Evolutionary conservation across 768 basidiomycete species (phyloP), one percentile per base, ranked within the genome.

Genomic region (Gautieria morchelliformis): DNA sequence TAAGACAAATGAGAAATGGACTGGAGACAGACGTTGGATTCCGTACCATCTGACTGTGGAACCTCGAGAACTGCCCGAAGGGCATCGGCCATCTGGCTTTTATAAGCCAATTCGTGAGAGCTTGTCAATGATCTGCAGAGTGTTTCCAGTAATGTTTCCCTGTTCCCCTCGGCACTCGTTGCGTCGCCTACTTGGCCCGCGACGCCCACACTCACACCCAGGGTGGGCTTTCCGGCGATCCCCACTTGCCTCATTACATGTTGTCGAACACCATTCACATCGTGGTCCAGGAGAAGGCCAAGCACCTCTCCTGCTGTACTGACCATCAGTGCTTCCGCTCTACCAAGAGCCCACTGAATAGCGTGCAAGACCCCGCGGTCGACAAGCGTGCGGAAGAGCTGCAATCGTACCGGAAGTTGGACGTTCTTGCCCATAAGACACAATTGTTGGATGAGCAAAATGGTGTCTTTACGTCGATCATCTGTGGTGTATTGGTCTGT

Each of bases 371-470:
- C 78, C 1, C 93, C 95, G 6, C 87, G 81, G 60, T 96, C 93
- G 52, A 94, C 83, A 22, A 98, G 79, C 8, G 83, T 78, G 49
- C 92, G 85, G 72, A 95, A 98, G 10, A 98, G 80, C 2, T 81
- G 74, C 68, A 94, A 77, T 39, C 96, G 87, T 15, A 87, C 80
- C 15, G 88, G 85, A 17, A 96, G 77, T 67, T 97, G 95, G 9
- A 97, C 87, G 66, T 93, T 93, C 78, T 98, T 99, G 59, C 90
- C 93, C 89, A 99, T 94, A 57, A 85, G 78, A 65, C 90, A 89
- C 9, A 97, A 80, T 62, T 97, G 93, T 64, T 96, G 93, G 47
- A 99, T 76, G 61, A 99, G 84, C 45, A 87, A 71, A 48, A 98
- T 80, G 27, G 93, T 87, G 63, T 94, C 88, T 35, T 82, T 80